phyloP scores from a whole-genome alignment of 176 grass and related monocot genomes.

The Raddia guianensis region DNA sequence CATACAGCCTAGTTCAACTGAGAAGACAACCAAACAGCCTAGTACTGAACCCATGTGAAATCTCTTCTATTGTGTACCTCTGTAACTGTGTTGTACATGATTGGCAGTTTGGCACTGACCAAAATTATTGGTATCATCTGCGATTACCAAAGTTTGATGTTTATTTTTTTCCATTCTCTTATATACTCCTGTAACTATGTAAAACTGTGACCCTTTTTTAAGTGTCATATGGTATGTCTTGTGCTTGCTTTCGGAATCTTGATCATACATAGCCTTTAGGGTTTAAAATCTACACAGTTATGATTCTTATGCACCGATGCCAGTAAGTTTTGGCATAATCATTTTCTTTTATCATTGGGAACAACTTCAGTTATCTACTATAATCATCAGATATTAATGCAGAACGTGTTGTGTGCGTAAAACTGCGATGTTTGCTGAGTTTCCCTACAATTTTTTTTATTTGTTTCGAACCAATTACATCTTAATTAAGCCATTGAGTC shows the following conservation, averaged over 20 bases:
- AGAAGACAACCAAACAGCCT: too few relatives aligned
- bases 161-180: too few relatives aligned
- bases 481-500: background rate
- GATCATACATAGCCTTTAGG: background rate
- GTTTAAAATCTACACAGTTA: background rate
- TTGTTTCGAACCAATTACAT: background rate
- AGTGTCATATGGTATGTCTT: background rate
- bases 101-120: constrained; percentile 5
- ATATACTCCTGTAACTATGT: background rate
- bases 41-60: background rate
- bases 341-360: background rate
- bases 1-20: too few relatives aligned
- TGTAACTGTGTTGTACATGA: background rate
- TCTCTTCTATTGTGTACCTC: background rate
- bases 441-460: background rate
- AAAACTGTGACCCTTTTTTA: background rate
- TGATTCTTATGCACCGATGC: background rate
- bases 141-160: too few relatives aligned
- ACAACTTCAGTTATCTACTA: constrained; percentile 11
- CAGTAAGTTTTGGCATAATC: background rate
- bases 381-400: background rate
- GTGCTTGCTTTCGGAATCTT: background rate
- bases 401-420: background rate
- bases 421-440: background rate
- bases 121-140: too few relatives aligned